These are phyloP conservation scores for Talaromyces marneffei DNA, from an alignment of 2,329 filamentous ascomycete species.

Conservation along the genomic window DNA sequence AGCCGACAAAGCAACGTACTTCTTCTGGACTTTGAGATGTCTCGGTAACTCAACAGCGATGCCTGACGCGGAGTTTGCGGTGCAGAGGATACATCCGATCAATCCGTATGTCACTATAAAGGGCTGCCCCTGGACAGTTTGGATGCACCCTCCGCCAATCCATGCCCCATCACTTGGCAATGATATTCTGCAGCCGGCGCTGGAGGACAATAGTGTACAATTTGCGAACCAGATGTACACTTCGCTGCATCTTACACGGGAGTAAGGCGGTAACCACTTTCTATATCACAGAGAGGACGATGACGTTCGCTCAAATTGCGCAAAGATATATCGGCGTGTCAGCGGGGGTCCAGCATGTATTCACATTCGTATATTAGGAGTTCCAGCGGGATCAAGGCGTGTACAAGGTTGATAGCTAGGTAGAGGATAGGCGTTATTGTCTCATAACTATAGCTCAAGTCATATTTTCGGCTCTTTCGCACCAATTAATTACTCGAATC, in stretches of 20 bases:
- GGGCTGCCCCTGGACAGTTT: constrained; percentile 37
- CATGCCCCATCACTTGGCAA: constrained; percentile 29
- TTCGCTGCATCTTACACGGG: constrained; percentile 26
- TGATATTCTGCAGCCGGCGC: constrained; percentile 29
- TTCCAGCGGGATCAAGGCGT: neutral
- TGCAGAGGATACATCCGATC: constrained; percentile 35
- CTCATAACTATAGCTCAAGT: neutral
- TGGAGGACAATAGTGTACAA: constrained; percentile 23
- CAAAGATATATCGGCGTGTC: neutral
- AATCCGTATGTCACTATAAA: constrained; percentile 29
- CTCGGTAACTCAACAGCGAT: constrained; percentile 25
- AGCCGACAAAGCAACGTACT: constrained; percentile 27
- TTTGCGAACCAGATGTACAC: constrained; percentile 31
- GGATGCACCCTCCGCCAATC: constrained; percentile 31
- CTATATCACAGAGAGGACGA: neutral
- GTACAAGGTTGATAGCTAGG: neutral
- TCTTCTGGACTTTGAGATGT: constrained; percentile 31
- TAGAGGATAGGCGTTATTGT: neutral
- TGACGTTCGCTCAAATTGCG: neutral
- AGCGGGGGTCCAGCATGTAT: neutral
- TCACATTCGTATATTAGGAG: neutral
- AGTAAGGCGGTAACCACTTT: neutral
- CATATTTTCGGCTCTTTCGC: neutral
- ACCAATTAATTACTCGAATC: no score
- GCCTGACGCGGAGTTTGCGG: constrained; percentile 30